Evolutionary conservation across 169 alveolate genomes (phyloP).

Genomic region (Babesia ovis): DNA sequence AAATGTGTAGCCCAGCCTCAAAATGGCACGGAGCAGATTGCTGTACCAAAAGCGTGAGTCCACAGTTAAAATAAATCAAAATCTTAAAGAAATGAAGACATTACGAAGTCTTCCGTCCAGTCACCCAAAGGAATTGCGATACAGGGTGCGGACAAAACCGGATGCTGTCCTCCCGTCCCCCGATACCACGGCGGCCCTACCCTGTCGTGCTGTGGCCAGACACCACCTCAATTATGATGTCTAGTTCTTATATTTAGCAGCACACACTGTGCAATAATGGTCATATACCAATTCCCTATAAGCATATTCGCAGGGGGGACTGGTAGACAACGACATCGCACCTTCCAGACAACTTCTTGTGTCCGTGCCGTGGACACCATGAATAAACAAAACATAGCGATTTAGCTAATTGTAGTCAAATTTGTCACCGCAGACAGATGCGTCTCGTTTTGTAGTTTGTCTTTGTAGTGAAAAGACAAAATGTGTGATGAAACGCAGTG

Average conservation of each 20-base stretch:
- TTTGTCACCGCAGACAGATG: too few relatives aligned
- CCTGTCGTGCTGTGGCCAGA: slow-evolving; percentile 42
- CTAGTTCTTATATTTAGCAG: neutral
- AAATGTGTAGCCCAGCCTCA: slow-evolving; percentile 36
- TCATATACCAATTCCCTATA: neutral
- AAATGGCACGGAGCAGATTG: slow-evolving; percentile 6
- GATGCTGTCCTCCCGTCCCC: slow-evolving; percentile 25
- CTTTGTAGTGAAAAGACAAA: too few relatives aligned
- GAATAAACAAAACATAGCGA: too few relatives aligned
- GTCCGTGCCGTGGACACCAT: too few relatives aligned
- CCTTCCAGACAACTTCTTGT: too few relatives aligned
- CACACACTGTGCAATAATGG: neutral
- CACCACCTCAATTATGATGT: slow-evolving; percentile 4
- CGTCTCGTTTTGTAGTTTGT: too few relatives aligned
- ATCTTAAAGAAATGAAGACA: neutral
- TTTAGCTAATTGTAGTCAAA: too few relatives aligned
- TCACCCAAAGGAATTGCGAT: neutral
- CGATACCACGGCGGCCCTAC: slow-evolving; percentile 34
- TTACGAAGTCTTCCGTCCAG: neutral
- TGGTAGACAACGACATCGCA: too few relatives aligned
- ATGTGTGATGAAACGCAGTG: too few relatives aligned
- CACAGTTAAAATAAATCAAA: neutral
- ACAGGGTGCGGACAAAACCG: neutral
- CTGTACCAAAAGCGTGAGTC: neutral
- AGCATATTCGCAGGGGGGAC: neutral